Evolutionary conservation across 176 grass and related monocot species (phyloP), one percentile per base, ranked within the genome.

Genomic region (Urochloa ruziziensis): DNA sequence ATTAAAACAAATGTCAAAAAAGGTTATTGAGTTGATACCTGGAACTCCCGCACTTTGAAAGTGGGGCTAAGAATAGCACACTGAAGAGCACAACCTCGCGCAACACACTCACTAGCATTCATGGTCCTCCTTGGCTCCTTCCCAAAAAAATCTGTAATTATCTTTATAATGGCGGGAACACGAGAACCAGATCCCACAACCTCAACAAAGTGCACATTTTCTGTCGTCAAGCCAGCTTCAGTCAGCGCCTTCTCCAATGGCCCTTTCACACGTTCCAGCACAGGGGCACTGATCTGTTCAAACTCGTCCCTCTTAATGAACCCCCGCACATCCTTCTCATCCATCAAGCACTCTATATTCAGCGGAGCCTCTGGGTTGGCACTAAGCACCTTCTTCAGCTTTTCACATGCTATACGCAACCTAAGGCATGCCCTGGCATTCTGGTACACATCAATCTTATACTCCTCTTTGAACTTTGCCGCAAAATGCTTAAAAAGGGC

Each of bases 41-140:
- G 92, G 70, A 97, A 97, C 4, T 94, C 95, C 18, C 95, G 86
- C 24, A 97, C 95, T 94, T 89, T 97, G 61, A 97, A 97, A 43
- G 95, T 97, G 64, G 95, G 95, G 70, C 95, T 97, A 32, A 94
- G 92, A 51, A 97, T 92, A 58, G 95, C 95, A 89, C 95, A 97
- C 36, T 97, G 86, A 44, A 98, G 90, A 62, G 91, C 82, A 24
- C 96, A 98, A 17, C 95, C 95, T 7, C 88, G 62, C 4, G 95
- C 95, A 6, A 98, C 92, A 84, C 95, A 94, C 68, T 98, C 95
- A 51, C 90, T 98, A n/a, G 95, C 95, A 79, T 98, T 98, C 95
- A 98, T 93, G 1, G 95, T 93, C 39, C 94, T 78, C 49, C 90
- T 92, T 0, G 94, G 90, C 46, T 94, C 92, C 67, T 88, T 94